Conservation (phyloP, 805 yeast species). For the Spathaspora sp. region DNA sequence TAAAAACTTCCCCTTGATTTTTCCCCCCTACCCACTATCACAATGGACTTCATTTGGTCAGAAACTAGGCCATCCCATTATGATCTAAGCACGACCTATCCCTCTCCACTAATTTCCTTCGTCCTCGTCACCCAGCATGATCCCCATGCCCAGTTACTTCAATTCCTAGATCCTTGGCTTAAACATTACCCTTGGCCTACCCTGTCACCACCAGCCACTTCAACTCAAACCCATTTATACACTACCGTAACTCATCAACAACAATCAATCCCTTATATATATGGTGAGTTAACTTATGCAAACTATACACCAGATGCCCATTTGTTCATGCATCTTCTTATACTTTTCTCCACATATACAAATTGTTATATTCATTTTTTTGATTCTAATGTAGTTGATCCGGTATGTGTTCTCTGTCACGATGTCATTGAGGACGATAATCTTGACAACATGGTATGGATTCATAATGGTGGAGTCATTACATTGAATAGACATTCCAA, state of each 20-base stretch:
- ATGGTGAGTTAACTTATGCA: constrained; percentile 43
- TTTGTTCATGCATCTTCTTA: constrained; percentile 39
- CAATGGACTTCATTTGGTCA: background rate
- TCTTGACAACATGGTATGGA: constrained; percentile 53
- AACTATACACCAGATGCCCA: constrained; percentile 43
- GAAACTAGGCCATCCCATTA: background rate
- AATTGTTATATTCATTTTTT: constrained; percentile 40
- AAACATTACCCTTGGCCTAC: constrained; percentile 19
- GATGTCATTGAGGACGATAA: constrained; percentile 44
- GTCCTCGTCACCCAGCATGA: background rate
- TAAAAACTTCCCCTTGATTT: background rate
- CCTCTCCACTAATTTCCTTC: background rate
- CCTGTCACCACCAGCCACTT: constrained; percentile 3
- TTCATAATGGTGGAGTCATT: constrained; percentile 37
- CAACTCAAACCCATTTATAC: constrained; percentile 1
- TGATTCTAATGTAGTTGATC: constrained; percentile 55
- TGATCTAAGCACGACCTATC: background rate
- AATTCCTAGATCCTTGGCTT: constrained; percentile 16
- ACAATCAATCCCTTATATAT: constrained; percentile 21
- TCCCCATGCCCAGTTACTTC: background rate
- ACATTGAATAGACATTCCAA: constrained; percentile 8
- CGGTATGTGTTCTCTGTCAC: constrained; percentile 47
- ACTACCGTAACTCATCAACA: constrained; percentile 1
- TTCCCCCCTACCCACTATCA: background rate
- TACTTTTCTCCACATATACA: constrained; percentile 25